These are phyloP conservation scores for Psilocybe subaeruginosa DNA, from an alignment of 768 basidiomycete species.

Conservation along the genomic window DNA sequence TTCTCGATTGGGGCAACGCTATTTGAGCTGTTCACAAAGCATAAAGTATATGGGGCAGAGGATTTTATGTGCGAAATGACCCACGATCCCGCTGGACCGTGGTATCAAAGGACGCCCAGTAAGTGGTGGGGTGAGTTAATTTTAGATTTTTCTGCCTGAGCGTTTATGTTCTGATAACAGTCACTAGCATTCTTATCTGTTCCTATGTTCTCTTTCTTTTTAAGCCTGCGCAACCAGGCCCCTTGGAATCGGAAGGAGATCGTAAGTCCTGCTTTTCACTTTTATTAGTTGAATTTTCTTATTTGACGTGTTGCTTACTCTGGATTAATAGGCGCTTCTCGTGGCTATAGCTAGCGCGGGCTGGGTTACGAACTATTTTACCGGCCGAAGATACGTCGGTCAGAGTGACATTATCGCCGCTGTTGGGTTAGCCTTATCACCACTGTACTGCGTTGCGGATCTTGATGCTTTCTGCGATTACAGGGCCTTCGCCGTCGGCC, in stretches of 20 bases:
- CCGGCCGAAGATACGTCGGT: constrained; percentile 57
- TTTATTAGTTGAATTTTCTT: not conserved
- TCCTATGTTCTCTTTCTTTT: constrained; percentile 66
- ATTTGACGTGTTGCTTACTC: not conserved
- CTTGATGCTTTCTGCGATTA: constrained; percentile 8
- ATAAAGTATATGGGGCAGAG: constrained; percentile 46
- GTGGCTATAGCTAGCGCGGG: constrained; percentile 68
- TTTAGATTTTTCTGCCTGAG: not conserved
- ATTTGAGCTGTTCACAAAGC: constrained; percentile 59
- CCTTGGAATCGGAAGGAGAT: constrained; percentile 60
- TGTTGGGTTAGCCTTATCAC: constrained; percentile 50
- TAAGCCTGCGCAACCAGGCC: constrained; percentile 69
- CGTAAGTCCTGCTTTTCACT: constrained; percentile 30
- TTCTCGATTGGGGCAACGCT: constrained; percentile 78
- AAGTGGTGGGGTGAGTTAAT: constrained; percentile 67
- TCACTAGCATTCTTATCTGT: constrained; percentile 67
- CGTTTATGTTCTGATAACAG: not conserved
- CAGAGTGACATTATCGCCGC: constrained; percentile 81
- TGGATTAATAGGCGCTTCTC: constrained; percentile 39
- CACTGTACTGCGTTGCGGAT: not conserved
- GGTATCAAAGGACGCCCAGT: constrained; percentile 76
- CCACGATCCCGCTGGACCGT: constrained; percentile 60
- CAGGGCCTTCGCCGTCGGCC: constrained; percentile 80
- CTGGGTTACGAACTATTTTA: constrained; percentile 82
- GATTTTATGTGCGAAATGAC: constrained; percentile 65